Evolutionary conservation across 495 filamentous ascomycete species (phyloP).

Genomic region (Penicilliopsis zonata): DNA sequence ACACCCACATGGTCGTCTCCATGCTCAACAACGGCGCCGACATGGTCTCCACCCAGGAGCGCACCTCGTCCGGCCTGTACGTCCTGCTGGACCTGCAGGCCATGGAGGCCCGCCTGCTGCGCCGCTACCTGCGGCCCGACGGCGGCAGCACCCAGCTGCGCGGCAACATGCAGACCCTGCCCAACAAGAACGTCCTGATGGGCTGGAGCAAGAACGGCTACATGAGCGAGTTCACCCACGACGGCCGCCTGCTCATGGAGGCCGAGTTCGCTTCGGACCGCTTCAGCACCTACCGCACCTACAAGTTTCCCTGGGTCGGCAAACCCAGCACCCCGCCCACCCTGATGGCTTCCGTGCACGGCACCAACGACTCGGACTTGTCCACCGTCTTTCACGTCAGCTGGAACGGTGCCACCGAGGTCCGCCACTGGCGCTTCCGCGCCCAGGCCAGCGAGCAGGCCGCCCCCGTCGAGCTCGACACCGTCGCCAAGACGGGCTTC

Average conservation of each 20-base stretch:
- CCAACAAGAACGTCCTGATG: conserved; percentile 41
- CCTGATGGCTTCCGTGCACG: conserved; percentile 24
- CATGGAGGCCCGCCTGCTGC: conserved; percentile 31
- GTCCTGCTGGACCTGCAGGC: conserved; percentile 35
- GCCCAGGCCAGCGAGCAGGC: conserved; percentile 15
- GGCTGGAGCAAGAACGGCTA: conserved; percentile 48
- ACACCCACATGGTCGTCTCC: conserved; percentile 37
- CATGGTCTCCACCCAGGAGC: conserved; percentile 24
- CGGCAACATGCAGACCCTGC: conserved; percentile 44
- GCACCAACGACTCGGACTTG: conserved; percentile 17
- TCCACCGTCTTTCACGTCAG: conserved; percentile 32
- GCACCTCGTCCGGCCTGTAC: conserved; percentile 39
- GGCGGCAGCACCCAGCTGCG: conserved; percentile 42
- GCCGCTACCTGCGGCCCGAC: conserved; percentile 34
- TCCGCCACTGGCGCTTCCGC: conserved; percentile 29
- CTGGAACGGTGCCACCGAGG: conserved; percentile 38
- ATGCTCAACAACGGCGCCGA: conserved; percentile 45
- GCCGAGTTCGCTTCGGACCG: conserved; percentile 22
- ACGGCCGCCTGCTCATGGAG: conserved; percentile 40
- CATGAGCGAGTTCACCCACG: conserved; percentile 41
- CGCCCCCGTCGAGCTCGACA: conserved; percentile 18
- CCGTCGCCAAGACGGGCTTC: conserved; percentile 25
- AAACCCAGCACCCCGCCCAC: conserved; percentile 22
- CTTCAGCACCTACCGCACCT: conserved; percentile 30
- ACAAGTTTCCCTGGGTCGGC: conserved; percentile 27